Evolutionary conservation across 495 filamentous ascomycete species (phyloP).

Genomic region (Cladorrhinum samala): DNA sequence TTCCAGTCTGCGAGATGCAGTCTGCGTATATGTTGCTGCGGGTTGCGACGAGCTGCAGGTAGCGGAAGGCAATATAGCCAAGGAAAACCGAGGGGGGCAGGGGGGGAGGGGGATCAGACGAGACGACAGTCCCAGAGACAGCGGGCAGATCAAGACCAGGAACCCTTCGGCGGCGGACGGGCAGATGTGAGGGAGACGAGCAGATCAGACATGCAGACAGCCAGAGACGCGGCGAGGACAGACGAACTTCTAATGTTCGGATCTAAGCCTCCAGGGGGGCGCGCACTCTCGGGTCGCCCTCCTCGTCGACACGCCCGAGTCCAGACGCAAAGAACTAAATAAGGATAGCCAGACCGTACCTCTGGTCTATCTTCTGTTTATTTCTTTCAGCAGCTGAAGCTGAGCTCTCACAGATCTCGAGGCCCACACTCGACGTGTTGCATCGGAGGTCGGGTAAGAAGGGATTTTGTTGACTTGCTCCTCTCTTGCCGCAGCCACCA

Average conservation of each 20-base stretch:
- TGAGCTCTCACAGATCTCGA: neutral
- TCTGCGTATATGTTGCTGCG: neutral
- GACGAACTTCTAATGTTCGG: too few relatives aligned
- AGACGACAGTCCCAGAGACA: neutral
- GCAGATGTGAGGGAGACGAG: conserved; percentile 6
- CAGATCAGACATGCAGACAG: conserved; percentile 13
- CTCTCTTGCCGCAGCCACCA: too few relatives aligned
- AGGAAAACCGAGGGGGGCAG: neutral
- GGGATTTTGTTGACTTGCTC: neutral
- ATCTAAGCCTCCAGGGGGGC: too few relatives aligned
- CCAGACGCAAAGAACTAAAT: too few relatives aligned
- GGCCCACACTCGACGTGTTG: neutral
- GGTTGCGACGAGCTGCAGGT: neutral
- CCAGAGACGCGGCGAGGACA: neutral
- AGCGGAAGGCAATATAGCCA: neutral
- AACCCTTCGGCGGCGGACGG: neutral
- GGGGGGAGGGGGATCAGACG: neutral
- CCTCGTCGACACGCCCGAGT: neutral
- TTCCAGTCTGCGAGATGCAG: neutral
- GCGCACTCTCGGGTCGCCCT: neutral
- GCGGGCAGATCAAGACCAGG: neutral
- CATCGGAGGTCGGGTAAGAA: neutral
- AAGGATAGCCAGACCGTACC: too few relatives aligned
- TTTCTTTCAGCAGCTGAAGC: neutral
- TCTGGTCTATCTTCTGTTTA: too few relatives aligned